Percentiles rank a stretch among this genome's conserved stretches.
Conservation (phyloP, 2,329 filamentous ascomycete genomes). For the Xylariaceae sp. region DNA sequence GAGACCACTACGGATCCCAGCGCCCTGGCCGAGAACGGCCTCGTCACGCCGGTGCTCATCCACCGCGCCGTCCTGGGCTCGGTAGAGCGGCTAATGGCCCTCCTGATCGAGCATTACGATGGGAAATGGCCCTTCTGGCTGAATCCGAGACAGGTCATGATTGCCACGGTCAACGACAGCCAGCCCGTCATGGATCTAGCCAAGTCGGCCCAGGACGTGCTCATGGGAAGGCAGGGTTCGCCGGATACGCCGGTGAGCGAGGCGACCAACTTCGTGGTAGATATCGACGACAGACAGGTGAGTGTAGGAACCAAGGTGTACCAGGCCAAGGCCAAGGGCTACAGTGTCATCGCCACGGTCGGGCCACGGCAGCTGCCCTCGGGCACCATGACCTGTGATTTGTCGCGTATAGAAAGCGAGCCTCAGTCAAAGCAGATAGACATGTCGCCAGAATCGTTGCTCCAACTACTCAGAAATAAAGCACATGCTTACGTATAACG, state of each 20-base stretch:
- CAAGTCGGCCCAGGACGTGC: conserved; percentile 44
- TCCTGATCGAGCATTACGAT: conserved; percentile 78
- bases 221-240: conserved; percentile 44
- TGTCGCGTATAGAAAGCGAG: conserved; percentile 33
- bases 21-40: conserved; percentile 50
- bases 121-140: conserved; percentile 87
- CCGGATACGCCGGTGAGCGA: conserved; percentile 42
- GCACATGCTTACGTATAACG: conserved; percentile 42
- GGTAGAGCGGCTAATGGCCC: conserved; percentile 77
- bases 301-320: conserved; percentile 65
- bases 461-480: conserved; percentile 43
- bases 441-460: conserved; percentile 44
- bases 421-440: conserved; percentile 34
- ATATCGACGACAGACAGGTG: conserved; percentile 63
- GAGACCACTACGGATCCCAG: conserved; percentile 46
- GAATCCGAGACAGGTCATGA: conserved; percentile 70
- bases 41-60: conserved; percentile 71
- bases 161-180: conserved; percentile 67
- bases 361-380: conserved; percentile 62
- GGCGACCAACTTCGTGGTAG: conserved; percentile 62
- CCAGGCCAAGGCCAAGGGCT: conserved; percentile 67
- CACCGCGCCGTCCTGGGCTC: conserved; percentile 83
- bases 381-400: conserved; percentile 51
- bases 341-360: conserved; percentile 69
- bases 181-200: conserved; percentile 50